phyloP scores from a whole-genome alignment of 2,329 filamentous ascomycete genomes.

The Metarhizium guizhouense region DNA sequence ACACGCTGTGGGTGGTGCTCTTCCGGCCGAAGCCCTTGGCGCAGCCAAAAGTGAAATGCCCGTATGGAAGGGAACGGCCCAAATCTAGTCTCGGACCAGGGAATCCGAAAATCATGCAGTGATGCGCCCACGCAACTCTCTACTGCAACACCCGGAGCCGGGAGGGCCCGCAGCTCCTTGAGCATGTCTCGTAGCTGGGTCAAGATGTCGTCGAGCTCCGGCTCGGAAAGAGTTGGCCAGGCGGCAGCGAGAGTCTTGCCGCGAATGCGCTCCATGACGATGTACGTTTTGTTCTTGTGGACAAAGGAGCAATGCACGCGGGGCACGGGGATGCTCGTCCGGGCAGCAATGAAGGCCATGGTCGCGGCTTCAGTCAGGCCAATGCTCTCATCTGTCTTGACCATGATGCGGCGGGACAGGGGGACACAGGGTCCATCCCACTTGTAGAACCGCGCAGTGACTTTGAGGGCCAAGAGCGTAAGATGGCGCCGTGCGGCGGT shows the following conservation, averaged over 20 bases:
- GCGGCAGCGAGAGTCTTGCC: slow-evolving; percentile 12
- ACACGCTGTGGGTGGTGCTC: slow-evolving; percentile 7
- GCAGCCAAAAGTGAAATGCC: slow-evolving; percentile 24
- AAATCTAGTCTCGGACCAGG: slow-evolving; percentile 10
- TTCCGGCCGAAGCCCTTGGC: slow-evolving; percentile 16
- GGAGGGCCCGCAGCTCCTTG: slow-evolving; percentile 14
- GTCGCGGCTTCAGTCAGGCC: slow-evolving; percentile 14
- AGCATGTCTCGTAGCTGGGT: slow-evolving; percentile 14
- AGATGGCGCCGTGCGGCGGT: not conserved
- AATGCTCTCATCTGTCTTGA: not conserved
- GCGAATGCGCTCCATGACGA: slow-evolving; percentile 33
- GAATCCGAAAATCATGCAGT: slow-evolving; percentile 18
- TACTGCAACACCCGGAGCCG: slow-evolving; percentile 10
- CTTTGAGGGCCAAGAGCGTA: not conserved
- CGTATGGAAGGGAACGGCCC: slow-evolving; percentile 23
- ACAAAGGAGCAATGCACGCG: slow-evolving; percentile 22
- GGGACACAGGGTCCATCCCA: not conserved
- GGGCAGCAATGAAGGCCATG: slow-evolving; percentile 11
- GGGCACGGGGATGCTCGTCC: slow-evolving; percentile 14
- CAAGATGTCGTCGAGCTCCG: slow-evolving; percentile 9
- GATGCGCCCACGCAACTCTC: slow-evolving; percentile 18
- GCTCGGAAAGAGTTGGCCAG: slow-evolving; percentile 9
- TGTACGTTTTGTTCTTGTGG: slow-evolving; percentile 28
- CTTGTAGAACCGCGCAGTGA: not conserved
- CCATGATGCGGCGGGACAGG: not conserved